Percentiles rank a stretch among this genome's conserved stretches.
These are phyloP conservation scores for Tolypocladium cylindrosporum DNA, from an alignment of 2,329 filamentous ascomycete genomes.

Conservation along the genomic window DNA sequence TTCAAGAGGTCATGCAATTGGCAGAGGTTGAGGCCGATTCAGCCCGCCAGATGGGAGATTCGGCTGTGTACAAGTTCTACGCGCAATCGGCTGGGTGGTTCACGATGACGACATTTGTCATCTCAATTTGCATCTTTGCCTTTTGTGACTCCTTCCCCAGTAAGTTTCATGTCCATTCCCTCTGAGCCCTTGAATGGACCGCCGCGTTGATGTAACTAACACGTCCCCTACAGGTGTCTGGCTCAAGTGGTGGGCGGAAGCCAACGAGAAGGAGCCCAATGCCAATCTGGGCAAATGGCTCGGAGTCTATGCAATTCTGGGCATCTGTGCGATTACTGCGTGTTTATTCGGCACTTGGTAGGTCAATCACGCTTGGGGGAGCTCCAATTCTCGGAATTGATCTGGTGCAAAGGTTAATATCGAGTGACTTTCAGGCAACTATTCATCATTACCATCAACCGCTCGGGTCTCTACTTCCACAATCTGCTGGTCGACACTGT, in stretches of 20 bases:
- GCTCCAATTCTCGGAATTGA: neutral
- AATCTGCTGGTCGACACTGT: neutral
- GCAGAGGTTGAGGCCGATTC: neutral
- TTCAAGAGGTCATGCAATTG: neutral
- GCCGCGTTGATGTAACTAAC: neutral
- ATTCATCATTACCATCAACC: neutral
- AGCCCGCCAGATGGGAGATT: conserved; percentile 5
- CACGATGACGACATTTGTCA: conserved; percentile 9
- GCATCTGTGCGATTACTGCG: neutral
- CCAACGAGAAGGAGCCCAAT: neutral
- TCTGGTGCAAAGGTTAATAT: neutral
- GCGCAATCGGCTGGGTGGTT: conserved; percentile 15
- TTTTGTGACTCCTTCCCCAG: conserved; percentile 15
- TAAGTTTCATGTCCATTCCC: neutral
- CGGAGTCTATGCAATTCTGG: neutral
- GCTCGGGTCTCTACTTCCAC: neutral
- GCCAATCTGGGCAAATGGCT: neutral
- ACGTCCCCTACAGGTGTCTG: conserved; percentile 5
- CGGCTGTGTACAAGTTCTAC: conserved; percentile 14
- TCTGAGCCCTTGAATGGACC: too few species aligned
- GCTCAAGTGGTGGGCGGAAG: conserved; percentile 13
- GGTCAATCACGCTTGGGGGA: neutral
- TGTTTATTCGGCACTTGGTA: neutral
- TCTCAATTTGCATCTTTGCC: conserved; percentile 13
- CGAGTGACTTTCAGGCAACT: neutral